These are phyloP conservation scores for Wilcoxina mikolae DNA, from an alignment of 495 filamentous ascomycete genomes.

Conservation along the genomic window DNA sequence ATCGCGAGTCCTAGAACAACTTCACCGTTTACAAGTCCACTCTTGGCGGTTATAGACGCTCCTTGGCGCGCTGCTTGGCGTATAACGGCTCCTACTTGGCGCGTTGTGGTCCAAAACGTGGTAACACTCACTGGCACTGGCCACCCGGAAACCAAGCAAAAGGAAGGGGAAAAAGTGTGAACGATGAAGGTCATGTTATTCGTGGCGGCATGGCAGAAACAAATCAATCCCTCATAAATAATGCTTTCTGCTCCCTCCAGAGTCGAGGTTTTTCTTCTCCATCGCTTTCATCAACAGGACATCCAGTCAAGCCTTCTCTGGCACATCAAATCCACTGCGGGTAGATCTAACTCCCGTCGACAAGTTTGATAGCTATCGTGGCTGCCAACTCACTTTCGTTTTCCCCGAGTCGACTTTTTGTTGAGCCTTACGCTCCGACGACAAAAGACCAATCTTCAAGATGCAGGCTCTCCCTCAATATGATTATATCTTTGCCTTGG, in stretches of 20 bases:
- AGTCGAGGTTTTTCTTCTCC: neutral
- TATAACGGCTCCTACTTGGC: too few species aligned
- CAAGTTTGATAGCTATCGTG: neutral
- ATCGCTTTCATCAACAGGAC: neutral
- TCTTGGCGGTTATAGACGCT: neutral
- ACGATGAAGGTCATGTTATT: too few species aligned
- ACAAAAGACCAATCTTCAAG: neutral
- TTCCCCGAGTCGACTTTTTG: neutral
- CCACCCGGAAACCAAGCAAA: neutral
- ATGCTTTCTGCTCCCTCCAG: neutral
- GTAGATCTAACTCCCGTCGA: neutral
- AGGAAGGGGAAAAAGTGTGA: too few species aligned
- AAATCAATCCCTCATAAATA: neutral
- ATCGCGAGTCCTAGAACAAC: neutral
- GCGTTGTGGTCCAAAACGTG: neutral
- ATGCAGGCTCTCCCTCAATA: constrained; percentile 37
- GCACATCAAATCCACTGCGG: neutral
- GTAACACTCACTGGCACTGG: neutral
- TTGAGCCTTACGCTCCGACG: neutral
- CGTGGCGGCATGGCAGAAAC: neutral
- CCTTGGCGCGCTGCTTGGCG: neutral
- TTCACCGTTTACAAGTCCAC: neutral
- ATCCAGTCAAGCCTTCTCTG: neutral
- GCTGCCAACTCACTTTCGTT: neutral
- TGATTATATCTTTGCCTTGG: constrained; percentile 60